These are phyloP conservation scores for Saccharum hybrid DNA, from an alignment of 202 grass and related monocot genomes.

Conservation along the genomic window DNA sequence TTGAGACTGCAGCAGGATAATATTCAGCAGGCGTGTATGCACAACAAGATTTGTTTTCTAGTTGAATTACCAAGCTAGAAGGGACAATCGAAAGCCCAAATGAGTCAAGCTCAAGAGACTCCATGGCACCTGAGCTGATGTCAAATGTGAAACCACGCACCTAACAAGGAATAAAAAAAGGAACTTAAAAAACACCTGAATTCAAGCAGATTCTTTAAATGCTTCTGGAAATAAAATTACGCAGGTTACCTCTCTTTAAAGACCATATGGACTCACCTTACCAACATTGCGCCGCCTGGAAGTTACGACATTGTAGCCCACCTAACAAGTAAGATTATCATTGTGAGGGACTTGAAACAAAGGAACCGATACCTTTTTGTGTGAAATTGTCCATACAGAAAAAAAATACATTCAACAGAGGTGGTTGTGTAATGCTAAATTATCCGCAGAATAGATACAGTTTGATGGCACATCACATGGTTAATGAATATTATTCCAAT, in stretches of 20 bases:
- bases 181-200: conserved; percentile 12
- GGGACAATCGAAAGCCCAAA: conserved; percentile 84
- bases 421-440: conserved; percentile 19
- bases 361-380: neutral
- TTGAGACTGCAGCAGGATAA: neutral
- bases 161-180: conserved; percentile 53
- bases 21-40: neutral
- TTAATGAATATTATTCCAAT: neutral
- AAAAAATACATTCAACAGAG: neutral
- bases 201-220: conserved; percentile 22
- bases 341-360: conserved; percentile 5
- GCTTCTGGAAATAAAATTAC: conserved; percentile 23
- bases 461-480: neutral
- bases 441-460: conserved; percentile 14
- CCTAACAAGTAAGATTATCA: conserved; percentile 47
- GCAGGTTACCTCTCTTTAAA: conserved; percentile 44
- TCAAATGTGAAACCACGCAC: conserved; percentile 89
- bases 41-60: conserved; percentile 13
- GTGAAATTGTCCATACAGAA: neutral
- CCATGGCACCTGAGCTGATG: conserved; percentile 80
- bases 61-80: conserved; percentile 75
- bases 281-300: conserved; percentile 68
- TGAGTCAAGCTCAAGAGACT: conserved; percentile 91
- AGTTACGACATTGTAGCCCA: conserved; percentile 87
- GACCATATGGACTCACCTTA: conserved; percentile 68